phyloP scores from a whole-genome alignment of 2,329 filamentous ascomycete species.

The Diplodia mutila region DNA sequence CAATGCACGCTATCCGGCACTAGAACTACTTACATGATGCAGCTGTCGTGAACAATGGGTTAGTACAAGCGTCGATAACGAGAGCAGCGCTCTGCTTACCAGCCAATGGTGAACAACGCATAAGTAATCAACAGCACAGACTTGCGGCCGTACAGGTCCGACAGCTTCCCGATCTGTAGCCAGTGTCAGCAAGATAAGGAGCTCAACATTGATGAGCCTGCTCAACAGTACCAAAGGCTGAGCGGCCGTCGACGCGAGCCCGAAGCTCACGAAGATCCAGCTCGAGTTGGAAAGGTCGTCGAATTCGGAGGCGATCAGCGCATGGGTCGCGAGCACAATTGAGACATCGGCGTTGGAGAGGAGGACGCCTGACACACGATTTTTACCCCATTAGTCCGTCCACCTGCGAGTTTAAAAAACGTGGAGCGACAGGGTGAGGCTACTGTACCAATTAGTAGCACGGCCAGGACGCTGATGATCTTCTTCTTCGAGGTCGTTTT shows the following conservation, averaged over 20 bases:
- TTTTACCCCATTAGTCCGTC: not conserved
- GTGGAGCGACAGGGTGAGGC: too few species aligned
- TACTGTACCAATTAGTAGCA: slow-evolving; percentile 35
- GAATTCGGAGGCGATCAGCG: slow-evolving; percentile 55
- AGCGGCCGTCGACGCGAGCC: slow-evolving; percentile 47
- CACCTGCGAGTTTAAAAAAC: too few species aligned
- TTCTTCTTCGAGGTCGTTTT: not conserved
- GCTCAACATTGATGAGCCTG: not conserved
- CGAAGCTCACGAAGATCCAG: slow-evolving; percentile 52
- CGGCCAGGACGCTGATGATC: slow-evolving; percentile 31
- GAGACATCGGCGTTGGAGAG: slow-evolving; percentile 67
- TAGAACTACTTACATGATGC: not conserved
- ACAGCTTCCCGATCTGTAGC: slow-evolving; percentile 48
- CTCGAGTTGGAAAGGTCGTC: slow-evolving; percentile 45
- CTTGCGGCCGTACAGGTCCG: slow-evolving; percentile 52
- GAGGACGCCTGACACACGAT: slow-evolving; percentile 62
- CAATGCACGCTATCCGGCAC: too few species aligned
- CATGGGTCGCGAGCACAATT: slow-evolving; percentile 68
- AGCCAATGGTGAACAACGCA: slow-evolving; percentile 47
- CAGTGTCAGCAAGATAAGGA: not conserved
- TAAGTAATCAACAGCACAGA: slow-evolving; percentile 46
- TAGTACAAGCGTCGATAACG: too few species aligned
- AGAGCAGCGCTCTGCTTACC: slow-evolving; percentile 31
- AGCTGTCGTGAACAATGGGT: not conserved
- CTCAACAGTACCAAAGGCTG: slow-evolving; percentile 41